phyloP scores from a whole-genome alignment of 2,329 filamentous ascomycete genomes.

The Pseudopithomyces chartarum region DNA sequence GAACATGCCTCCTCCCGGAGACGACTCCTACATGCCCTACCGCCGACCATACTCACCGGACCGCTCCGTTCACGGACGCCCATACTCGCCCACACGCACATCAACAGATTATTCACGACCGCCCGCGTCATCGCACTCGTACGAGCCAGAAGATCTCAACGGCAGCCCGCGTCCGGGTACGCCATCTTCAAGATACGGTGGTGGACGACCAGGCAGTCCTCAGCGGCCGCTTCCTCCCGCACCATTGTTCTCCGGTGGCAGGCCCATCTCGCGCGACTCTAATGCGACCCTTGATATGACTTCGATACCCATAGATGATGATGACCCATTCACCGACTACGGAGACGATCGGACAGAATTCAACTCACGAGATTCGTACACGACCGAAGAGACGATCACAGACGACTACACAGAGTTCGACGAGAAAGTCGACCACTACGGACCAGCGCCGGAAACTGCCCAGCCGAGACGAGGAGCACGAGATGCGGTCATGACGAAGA shows the following conservation, averaged over 20 bases:
- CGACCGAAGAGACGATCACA: constrained; percentile 64
- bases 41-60: constrained; percentile 56
- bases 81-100: constrained; percentile 60
- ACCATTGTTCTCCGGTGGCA: constrained; percentile 74
- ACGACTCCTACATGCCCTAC: constrained; percentile 69
- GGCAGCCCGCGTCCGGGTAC: constrained; percentile 90
- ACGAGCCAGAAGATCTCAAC: constrained; percentile 87
- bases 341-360: constrained; percentile 62
- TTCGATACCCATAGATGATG: constrained; percentile 68
- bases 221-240: constrained; percentile 85
- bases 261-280: constrained; percentile 50
- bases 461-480: constrained; percentile 88
- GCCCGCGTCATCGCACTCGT: constrained; percentile 71
- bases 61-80: constrained; percentile 44
- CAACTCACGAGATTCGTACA: constrained; percentile 67
- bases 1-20: constrained; percentile 60
- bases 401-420: constrained; percentile 51
- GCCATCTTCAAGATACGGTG: constrained; percentile 84
- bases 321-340: constrained; percentile 74
- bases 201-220: constrained; percentile 76
- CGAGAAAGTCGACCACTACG: constrained; percentile 78
- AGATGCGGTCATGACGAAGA: constrained; percentile 84
- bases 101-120: constrained; percentile 71
- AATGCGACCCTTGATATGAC: constrained; percentile 63
- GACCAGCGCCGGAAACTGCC: constrained; percentile 81